Conservation (phyloP, 805 yeast genomes). For the Tetrapisispora phaffii region DNA sequence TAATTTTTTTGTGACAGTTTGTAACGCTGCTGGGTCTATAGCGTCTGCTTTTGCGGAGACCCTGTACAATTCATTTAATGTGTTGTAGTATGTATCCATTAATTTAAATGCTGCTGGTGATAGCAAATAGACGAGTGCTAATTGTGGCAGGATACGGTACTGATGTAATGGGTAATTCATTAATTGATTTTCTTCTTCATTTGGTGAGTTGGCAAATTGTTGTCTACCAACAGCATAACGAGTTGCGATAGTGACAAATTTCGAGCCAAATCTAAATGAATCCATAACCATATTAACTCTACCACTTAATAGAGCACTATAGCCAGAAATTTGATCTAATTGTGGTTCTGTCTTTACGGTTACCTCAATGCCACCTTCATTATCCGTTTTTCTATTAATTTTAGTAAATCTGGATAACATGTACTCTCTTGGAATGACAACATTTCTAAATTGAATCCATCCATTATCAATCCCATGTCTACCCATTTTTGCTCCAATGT, state of each 20-base stretch:
- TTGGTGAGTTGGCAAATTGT: constrained; percentile 46
- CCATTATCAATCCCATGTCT: constrained; percentile 94
- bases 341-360: constrained; percentile 44
- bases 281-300: constrained; percentile 86
- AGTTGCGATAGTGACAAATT: constrained; percentile 73
- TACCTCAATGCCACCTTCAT: constrained; percentile 43
- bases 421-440: constrained; percentile 71
- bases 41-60: constrained; percentile 33
- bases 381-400: constrained; percentile 55
- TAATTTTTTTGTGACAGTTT: constrained; percentile 35
- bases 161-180: constrained; percentile 86
- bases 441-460: constrained; percentile 86
- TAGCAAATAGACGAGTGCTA: constrained; percentile 70
- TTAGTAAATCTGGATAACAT: constrained; percentile 75
- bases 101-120: constrained; percentile 61
- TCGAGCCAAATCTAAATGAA: constrained; percentile 69
- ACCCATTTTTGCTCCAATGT: constrained; percentile 93
- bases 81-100: constrained; percentile 39
- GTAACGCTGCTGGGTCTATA: constrained; percentile 43
- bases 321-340: constrained; percentile 70
- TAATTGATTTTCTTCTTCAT: constrained; percentile 47
- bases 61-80: constrained; percentile 44
- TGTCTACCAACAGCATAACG: constrained; percentile 86
- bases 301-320: constrained; percentile 80
- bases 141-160: constrained; percentile 73